A percentile compares a stretch with the other conserved stretches of the same genome.
Evolutionary conservation across 2,329 filamentous ascomycete genomes (phyloP).

Genomic region (Clarireedia monteithiana): DNA sequence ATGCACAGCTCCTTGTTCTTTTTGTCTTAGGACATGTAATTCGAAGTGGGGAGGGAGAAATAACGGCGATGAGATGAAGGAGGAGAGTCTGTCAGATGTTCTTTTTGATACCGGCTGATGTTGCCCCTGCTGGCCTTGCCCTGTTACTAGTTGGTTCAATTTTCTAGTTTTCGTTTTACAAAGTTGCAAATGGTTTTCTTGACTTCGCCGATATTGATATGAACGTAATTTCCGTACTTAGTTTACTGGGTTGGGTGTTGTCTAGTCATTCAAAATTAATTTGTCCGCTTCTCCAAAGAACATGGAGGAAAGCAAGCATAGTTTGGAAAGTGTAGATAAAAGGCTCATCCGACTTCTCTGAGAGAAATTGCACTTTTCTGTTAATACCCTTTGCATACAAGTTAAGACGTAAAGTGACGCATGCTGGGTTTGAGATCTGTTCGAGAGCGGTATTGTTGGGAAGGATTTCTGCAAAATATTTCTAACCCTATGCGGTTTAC

Average conservation of each 20-base stretch:
- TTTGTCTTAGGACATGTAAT: conserved; percentile 5
- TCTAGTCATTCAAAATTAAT: neutral
- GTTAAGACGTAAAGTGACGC: neutral
- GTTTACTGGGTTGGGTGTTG: neutral
- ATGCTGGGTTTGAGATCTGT: neutral
- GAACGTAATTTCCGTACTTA: neutral
- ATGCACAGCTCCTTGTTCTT: conserved; percentile 5
- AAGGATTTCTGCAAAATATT: no score
- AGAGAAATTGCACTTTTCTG: neutral
- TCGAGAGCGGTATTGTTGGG: no score
- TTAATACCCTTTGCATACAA: neutral
- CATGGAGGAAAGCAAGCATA: conserved; percentile 4
- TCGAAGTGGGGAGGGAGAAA: conserved; percentile 5
- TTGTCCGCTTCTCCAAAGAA: neutral
- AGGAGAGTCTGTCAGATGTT: conserved; percentile 1
- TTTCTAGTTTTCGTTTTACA: conserved; percentile 10
- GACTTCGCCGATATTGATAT: conserved; percentile 8
- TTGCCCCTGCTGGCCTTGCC: conserved; percentile 9
- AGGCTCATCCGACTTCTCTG: neutral
- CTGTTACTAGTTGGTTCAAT: conserved; percentile 1
- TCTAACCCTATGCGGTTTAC: no score
- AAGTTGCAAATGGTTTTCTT: conserved; percentile 8
- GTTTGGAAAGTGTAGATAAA: conserved; percentile 10
- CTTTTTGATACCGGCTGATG: conserved; percentile 11
- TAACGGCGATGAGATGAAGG: neutral